A percentile compares a stretch with the other conserved stretches of the same genome.
These are phyloP conservation scores for Eucalyptus tenuipes DNA, from an alignment of 345 rosid species.

Conservation along the genomic window DNA sequence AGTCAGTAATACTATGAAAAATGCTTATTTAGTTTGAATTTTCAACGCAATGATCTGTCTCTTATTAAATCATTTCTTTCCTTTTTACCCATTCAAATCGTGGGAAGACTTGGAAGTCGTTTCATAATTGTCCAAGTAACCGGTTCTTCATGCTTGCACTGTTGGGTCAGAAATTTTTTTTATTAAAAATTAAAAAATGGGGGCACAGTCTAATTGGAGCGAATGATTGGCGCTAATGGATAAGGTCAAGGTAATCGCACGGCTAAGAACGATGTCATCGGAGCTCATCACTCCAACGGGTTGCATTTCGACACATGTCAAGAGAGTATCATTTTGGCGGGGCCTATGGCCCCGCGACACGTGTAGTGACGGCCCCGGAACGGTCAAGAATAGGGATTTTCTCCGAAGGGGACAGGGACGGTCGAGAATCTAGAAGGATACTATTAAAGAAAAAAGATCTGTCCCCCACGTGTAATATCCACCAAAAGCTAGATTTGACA, in stretches of 20 bases:
- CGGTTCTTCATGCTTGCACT: not conserved
- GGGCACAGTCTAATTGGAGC: not conserved
- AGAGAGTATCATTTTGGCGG: not conserved
- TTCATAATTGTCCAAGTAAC: not conserved
- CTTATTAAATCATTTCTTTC: not conserved
- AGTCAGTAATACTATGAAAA: fast-evolving
- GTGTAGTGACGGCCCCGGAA: not conserved
- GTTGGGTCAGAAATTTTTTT: not conserved
- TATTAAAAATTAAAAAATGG: not conserved
- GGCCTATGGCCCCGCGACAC: not conserved
- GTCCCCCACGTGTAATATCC: too few relatives aligned
- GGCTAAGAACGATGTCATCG: not conserved
- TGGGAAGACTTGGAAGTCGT: not conserved
- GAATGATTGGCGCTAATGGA: not conserved
- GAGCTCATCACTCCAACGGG: not conserved
- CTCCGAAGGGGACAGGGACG: too few relatives aligned
- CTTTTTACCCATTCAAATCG: not conserved
- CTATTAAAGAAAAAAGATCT: too few relatives aligned
- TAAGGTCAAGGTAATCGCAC: not conserved
- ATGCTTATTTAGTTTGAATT: not conserved
- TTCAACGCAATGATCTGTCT: not conserved
- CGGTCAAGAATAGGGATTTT: not conserved
- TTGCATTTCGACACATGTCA: not conserved
- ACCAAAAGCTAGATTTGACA: too few relatives aligned
- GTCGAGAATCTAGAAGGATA: too few relatives aligned